Evolutionary conservation across 495 filamentous ascomycete genomes (phyloP), one percentile per base, ranked within the genome.

Genomic region (Aspergillus mulundensis): DNA sequence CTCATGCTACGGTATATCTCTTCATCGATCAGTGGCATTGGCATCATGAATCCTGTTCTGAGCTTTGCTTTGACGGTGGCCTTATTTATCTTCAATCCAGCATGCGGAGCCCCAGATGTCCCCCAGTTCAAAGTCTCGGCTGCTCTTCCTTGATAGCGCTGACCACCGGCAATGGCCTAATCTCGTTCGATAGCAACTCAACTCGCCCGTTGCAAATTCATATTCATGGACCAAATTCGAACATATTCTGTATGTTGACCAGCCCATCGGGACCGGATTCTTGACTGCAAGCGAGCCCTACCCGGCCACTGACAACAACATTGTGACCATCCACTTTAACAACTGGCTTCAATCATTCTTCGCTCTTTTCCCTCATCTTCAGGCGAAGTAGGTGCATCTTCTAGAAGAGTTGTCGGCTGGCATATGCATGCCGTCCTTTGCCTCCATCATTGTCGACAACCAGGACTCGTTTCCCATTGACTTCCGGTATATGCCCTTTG

Each of bases 121-220:
- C 63, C 68, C 12, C 56, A 45, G 14, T 72, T 71, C 19, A 21
- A 63, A 53, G 70, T 74, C 81, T 81, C 3, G 81, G 81, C 21
- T 79, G 71, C 56, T 72, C 68, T 3, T 75, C 72, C 14, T 78
- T 83, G 74, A 81, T 81, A 47, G 81, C 81, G 5, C 61, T 84
- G 8, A 84, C 84, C 58, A 70, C 77, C 56, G 80, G 83, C 54
- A 80, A 81, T 56, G 81, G 79, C 0, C 81, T 80, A 7, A 82
- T 81, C 43, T 77, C 77, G 39, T 82, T 84, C n/a, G n/a, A n/a
- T 49, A 73, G 79, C 52, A 74, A 72, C 20, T 63, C 68, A n/a
- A 74, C 68, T 24, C 67, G 61, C 15, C 77, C 2, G 72, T 74
- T 1, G 58, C 78, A 34, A 84, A 83, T 54, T 70, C 65, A 5